Evolutionary conservation across 2,329 filamentous ascomycete genomes (phyloP).

Genomic region (Alternaria burnsii): DNA sequence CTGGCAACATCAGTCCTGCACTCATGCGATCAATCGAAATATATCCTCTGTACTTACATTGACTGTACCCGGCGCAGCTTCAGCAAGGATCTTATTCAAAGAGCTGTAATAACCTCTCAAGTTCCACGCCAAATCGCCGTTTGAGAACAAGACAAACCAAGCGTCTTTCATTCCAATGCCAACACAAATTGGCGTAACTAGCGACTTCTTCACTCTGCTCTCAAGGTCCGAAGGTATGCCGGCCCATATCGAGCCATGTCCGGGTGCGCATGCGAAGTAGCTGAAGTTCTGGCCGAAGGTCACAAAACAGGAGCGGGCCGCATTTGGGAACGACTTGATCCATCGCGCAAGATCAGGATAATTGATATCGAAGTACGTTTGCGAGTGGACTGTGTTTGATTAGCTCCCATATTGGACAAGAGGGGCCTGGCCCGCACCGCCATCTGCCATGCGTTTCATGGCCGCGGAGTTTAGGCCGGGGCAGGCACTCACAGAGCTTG

Average conservation of each 20-base stretch:
- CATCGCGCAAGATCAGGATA: constrained; percentile 44
- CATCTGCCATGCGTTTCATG: constrained; percentile 18
- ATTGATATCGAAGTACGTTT: constrained; percentile 41
- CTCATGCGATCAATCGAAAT: not conserved
- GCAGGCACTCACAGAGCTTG: constrained; percentile 43
- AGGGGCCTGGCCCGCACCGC: constrained; percentile 14
- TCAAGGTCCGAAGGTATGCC: constrained; percentile 43
- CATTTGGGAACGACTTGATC: constrained; percentile 40
- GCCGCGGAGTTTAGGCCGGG: constrained; percentile 9
- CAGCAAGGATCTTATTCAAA: constrained; percentile 40
- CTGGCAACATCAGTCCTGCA: constrained; percentile 21
- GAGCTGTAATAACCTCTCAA: constrained; percentile 42
- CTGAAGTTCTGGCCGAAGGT: constrained; percentile 43
- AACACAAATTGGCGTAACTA: constrained; percentile 43
- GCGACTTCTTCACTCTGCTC: constrained; percentile 45
- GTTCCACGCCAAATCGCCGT: constrained; percentile 43
- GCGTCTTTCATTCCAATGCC: constrained; percentile 41
- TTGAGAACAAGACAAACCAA: constrained; percentile 47
- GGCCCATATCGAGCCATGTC: constrained; percentile 45
- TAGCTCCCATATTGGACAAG: constrained; percentile 16
- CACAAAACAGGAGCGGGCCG: constrained; percentile 40
- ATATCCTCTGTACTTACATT: constrained; percentile 31
- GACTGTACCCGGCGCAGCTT: constrained; percentile 37
- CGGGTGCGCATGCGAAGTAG: constrained; percentile 45
- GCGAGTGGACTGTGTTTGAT: constrained; percentile 41